A percentile compares a stretch with the other conserved stretches of the same genome.
Conservation (phyloP, 768 basidiomycete species). For the Lyophyllum shimeji region DNA sequence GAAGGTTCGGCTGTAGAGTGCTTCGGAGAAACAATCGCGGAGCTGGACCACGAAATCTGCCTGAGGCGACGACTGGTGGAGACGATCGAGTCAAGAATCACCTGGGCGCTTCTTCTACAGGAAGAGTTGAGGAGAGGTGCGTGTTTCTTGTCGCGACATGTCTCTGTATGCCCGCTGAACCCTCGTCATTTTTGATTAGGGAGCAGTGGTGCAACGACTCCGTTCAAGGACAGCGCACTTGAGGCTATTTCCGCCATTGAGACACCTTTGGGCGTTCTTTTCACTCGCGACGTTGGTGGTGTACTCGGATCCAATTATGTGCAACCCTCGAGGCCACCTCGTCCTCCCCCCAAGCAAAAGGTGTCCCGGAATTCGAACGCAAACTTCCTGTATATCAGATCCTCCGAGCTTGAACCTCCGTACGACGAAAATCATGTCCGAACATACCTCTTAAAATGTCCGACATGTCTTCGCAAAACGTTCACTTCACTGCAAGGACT, state of each 20-base stretch:
- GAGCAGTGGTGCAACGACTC: slow-evolving; percentile 20
- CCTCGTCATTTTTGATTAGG: slow-evolving; percentile 7
- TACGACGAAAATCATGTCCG: slow-evolving; percentile 22
- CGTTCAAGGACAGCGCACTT: slow-evolving; percentile 40
- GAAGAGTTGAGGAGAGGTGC: slow-evolving; percentile 34
- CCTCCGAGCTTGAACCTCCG: slow-evolving; percentile 22
- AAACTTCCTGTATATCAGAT: slow-evolving; percentile 41
- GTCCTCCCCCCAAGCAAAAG: slow-evolving; percentile 26
- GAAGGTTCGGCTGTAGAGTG: slow-evolving; percentile 1
- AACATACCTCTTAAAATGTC: slow-evolving; percentile 44
- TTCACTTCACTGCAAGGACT: slow-evolving; percentile 55
- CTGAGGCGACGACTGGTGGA: slow-evolving; percentile 39
- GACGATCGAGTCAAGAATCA: slow-evolving; percentile 43
- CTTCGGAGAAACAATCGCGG: slow-evolving; percentile 26
- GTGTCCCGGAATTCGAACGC: slow-evolving; percentile 17
- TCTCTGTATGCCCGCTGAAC: not conserved
- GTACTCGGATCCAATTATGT: slow-evolving; percentile 20
- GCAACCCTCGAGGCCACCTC: slow-evolving; percentile 17
- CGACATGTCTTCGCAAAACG: slow-evolving; percentile 40
- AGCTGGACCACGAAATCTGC: slow-evolving; percentile 49
- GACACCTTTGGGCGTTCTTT: slow-evolving; percentile 36
- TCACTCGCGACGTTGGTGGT: slow-evolving; percentile 27
- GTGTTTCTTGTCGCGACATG: not conserved
- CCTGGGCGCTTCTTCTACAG: slow-evolving; percentile 47
- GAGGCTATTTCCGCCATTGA: slow-evolving; percentile 41